Conservation (phyloP, 164 flowering plant genomes). For the Aristolochia californica region DNA sequence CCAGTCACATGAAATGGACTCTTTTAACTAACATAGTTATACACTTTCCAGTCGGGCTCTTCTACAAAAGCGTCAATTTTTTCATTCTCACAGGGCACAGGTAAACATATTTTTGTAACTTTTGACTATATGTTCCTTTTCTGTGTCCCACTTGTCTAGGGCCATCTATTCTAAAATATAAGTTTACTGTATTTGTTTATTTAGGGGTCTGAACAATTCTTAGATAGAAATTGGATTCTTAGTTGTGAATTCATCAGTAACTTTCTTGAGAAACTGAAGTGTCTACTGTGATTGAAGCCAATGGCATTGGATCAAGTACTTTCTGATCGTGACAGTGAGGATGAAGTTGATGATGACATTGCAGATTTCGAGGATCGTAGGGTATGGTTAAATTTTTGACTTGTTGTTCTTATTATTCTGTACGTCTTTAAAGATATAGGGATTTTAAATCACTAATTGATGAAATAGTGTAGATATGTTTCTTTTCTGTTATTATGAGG, state of each 20-base stretch:
- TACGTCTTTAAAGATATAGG: not conserved
- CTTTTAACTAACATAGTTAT: not conserved
- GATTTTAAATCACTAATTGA: too few species aligned
- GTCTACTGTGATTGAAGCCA: constrained; percentile 43
- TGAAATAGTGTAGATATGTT: not conserved
- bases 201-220: not conserved
- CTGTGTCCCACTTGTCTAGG: too few species aligned
- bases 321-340: constrained; percentile 89
- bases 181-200: too few species aligned
- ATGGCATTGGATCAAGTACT: constrained; percentile 85
- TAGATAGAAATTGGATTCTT: not conserved
- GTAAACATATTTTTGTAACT: constrained; percentile 20
- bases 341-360: constrained; percentile 95
- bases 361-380: constrained; percentile 95
- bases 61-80: constrained; percentile 80
- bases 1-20: too few species aligned
- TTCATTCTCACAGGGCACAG: constrained; percentile 98
- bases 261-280: not conserved
- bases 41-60: constrained; percentile 52
- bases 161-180: too few species aligned
- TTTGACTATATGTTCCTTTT: not conserved
- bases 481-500: not conserved
- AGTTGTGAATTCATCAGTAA: not conserved
- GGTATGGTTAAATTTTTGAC: constrained; percentile 34
- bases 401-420: not conserved